Evolutionary conservation across 371 early-diverging fungal species (phyloP).

Genomic region (Rhizopus microsporus): DNA sequence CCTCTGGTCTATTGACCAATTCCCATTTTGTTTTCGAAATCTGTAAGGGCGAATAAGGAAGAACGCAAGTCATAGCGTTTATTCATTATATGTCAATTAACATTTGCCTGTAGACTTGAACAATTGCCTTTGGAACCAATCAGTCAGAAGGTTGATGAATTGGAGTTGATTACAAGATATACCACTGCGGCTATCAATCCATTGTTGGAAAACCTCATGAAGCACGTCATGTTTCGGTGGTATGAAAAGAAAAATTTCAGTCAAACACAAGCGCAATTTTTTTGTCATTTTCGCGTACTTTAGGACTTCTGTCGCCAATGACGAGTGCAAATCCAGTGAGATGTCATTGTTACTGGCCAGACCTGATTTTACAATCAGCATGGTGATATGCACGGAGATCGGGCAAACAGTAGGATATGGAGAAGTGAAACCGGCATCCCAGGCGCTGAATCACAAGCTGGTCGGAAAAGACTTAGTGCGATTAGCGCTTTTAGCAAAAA

Average conservation of each 20-base stretch:
- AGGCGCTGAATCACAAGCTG: constrained; percentile 16
- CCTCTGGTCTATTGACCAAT: too few species aligned
- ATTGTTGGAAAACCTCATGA: constrained; percentile 12
- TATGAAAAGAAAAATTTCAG: constrained; percentile 16
- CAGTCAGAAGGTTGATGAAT: constrained; percentile 14
- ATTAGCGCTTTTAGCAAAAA: constrained; percentile 18
- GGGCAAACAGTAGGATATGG: constrained; percentile 17
- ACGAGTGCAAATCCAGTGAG: constrained; percentile 22
- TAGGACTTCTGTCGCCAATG: constrained; percentile 19
- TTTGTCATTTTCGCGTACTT: constrained; percentile 16
- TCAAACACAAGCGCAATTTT: constrained; percentile 10
- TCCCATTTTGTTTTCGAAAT: constrained; percentile 13
- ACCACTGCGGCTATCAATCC: constrained; percentile 7
- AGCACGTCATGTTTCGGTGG: constrained; percentile 15
- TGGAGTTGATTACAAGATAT: constrained; percentile 15
- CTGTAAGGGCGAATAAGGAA: constrained; percentile 15
- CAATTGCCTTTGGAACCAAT: constrained; percentile 15
- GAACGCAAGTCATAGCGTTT: constrained; percentile 18
- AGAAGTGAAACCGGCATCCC: constrained; percentile 18
- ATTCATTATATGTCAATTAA: constrained; percentile 12
- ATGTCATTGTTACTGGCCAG: constrained; percentile 20
- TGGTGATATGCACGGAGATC: constrained; percentile 11
- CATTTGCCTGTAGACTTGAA: constrained; percentile 12
- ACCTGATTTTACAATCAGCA: constrained; percentile 18
- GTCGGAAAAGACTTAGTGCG: constrained; percentile 20